A percentile compares a stretch with the other conserved stretches of the same genome.
Evolutionary conservation across 768 basidiomycete genomes (phyloP).

Genomic region (Suillus plorans): DNA sequence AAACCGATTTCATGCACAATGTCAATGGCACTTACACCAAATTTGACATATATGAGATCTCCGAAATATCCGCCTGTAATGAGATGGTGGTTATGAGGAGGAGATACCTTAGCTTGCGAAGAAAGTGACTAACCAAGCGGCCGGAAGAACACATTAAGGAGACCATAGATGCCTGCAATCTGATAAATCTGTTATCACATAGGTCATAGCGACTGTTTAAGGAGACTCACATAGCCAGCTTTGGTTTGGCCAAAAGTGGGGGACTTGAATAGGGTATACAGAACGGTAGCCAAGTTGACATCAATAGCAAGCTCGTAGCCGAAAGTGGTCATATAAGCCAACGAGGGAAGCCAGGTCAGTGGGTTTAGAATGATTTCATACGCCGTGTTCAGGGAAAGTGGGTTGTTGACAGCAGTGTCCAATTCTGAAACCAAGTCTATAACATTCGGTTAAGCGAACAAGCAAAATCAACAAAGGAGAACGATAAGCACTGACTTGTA

Average conservation of each 20-base stretch:
- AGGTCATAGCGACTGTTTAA: slow-evolving; percentile 18
- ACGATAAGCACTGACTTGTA: slow-evolving; percentile 6
- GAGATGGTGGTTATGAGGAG: not conserved
- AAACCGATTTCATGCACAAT: not conserved
- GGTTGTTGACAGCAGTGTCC: slow-evolving; percentile 46
- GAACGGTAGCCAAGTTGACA: slow-evolving; percentile 47
- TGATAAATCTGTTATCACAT: slow-evolving; percentile 10
- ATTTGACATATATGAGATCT: slow-evolving; percentile 43
- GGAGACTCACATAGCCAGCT: slow-evolving; percentile 50
- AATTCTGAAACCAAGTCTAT: slow-evolving; percentile 33
- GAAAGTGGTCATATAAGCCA: slow-evolving; percentile 56
- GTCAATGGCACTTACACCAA: slow-evolving; percentile 30
- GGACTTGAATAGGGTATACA: slow-evolving; percentile 39
- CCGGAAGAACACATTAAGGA: slow-evolving; percentile 52
- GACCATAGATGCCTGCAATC: slow-evolving; percentile 37
- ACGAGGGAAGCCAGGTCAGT: slow-evolving; percentile 53
- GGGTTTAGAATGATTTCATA: slow-evolving; percentile 37
- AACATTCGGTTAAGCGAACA: not conserved
- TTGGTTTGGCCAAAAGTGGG: slow-evolving; percentile 44
- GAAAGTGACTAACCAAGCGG: slow-evolving; percentile 33
- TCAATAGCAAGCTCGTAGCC: slow-evolving; percentile 60
- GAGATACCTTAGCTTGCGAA: not conserved
- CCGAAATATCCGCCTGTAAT: slow-evolving; percentile 43
- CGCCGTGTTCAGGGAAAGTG: slow-evolving; percentile 36
- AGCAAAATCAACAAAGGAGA: not conserved